Percentiles rank a stretch among this genome's conserved stretches.
These are phyloP conservation scores for Neoboletus magnificus DNA, from an alignment of 768 basidiomycete species.

Conservation along the genomic window DNA sequence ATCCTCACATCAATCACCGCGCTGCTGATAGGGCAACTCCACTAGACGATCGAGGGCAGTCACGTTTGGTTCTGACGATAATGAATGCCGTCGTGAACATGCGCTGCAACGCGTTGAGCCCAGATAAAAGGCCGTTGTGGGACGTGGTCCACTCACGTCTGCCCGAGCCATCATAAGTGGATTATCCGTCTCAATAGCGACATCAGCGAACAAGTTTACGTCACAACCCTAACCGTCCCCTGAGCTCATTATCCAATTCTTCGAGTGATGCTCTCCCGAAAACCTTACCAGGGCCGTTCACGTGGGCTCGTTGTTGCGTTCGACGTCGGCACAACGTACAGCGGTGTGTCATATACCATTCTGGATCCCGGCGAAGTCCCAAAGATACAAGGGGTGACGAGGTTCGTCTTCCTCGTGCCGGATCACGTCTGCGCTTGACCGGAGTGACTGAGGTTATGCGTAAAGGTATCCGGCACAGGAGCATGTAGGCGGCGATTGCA, in stretches of 20 bases:
- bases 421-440: not conserved
- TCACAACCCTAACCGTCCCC: slow-evolving; percentile 1
- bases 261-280: slow-evolving; percentile 31
- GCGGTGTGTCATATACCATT: slow-evolving; percentile 40
- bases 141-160: not conserved
- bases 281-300: slow-evolving; percentile 37
- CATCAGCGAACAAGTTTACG: slow-evolving; percentile 6
- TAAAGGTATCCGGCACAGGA: slow-evolving; percentile 41
- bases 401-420: slow-evolving; percentile 24
- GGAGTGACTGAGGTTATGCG: slow-evolving; percentile 1
- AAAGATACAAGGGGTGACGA: slow-evolving; percentile 34
- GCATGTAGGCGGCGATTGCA: slow-evolving; percentile 41
- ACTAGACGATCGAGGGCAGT: not conserved
- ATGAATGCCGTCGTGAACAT: slow-evolving; percentile 10
- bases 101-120: not conserved
- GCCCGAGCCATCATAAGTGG: not conserved
- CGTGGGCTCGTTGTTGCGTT: slow-evolving; percentile 38
- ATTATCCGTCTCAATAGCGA: not conserved
- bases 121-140: slow-evolving; percentile 20
- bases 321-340: slow-evolving; percentile 42
- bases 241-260: not conserved
- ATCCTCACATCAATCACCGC: slow-evolving; percentile 11
- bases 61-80: not conserved
- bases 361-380: slow-evolving; percentile 39
- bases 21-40: slow-evolving; percentile 10